A percentile compares a stretch with the other conserved stretches of the same genome.
phyloP scores from a whole-genome alignment of 257 asterid genomes.

The Fraxinus anomala region DNA sequence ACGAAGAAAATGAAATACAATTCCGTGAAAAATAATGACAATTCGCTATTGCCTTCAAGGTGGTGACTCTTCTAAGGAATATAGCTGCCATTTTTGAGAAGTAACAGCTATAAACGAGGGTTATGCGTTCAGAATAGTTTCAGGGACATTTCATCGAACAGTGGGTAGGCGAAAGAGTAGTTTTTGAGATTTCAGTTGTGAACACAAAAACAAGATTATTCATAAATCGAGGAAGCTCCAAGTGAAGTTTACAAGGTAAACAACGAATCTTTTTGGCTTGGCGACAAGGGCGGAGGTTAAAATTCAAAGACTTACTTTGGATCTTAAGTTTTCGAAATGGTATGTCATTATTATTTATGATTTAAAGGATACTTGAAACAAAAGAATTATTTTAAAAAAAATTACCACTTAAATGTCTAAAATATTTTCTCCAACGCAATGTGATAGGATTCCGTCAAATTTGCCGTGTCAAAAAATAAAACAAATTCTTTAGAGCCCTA shows the following conservation, averaged over 20 bases:
- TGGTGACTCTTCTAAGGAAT: slow-evolving; percentile 29
- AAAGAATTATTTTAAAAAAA: too few relatives aligned
- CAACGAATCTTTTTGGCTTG: too few relatives aligned
- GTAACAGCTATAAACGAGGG: neutral
- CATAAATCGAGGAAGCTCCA: neutral
- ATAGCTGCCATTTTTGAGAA: slow-evolving; percentile 29
- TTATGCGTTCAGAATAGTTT: slow-evolving; percentile 7
- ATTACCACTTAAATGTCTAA: too few relatives aligned
- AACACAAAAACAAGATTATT: neutral
- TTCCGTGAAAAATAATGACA: slow-evolving; percentile 15
- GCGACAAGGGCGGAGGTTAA: too few relatives aligned
- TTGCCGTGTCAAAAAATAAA: too few relatives aligned
- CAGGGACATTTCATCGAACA: slow-evolving; percentile 40
- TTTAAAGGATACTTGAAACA: too few relatives aligned
- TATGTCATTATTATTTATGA: too few relatives aligned
- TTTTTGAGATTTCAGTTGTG: neutral
- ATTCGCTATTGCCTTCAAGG: slow-evolving; percentile 20
- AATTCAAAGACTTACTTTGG: too few relatives aligned
- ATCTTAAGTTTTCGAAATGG: too few relatives aligned
- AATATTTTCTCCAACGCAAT: too few relatives aligned
- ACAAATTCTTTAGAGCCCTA: too few relatives aligned
- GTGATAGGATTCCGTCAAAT: too few relatives aligned
- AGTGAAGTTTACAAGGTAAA: neutral
- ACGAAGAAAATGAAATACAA: slow-evolving; percentile 24
- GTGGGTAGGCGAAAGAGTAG: slow-evolving; percentile 10